Base-by-base conservation (phyloP, 805 yeast species). In the Lipomyces kockii region DNA sequence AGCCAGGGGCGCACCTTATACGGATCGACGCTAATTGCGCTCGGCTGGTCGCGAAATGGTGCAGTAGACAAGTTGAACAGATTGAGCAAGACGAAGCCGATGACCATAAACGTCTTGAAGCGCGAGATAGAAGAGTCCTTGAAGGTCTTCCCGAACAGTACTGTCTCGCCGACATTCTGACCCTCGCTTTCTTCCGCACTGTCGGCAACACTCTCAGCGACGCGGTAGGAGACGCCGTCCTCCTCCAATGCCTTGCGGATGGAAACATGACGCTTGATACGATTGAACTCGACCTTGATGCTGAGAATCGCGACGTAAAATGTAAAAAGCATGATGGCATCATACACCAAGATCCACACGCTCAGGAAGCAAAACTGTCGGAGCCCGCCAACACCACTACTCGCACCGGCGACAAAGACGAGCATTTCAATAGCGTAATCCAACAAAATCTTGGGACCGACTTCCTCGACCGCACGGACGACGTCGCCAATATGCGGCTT, bases 171-270 rank as follows among this genome's bases (percentile, higher is more conserved):
- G 22, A 58, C 29, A 8, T 55, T 20, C 43, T 37, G 56, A 52
- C 60, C 56, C 51, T 72, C 67, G 60, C 67, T 61, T 60, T 68
- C 62, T 66, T 67, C 63, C 60, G 62, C 61, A 64, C 67, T 51
- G 63, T 75, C 82, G 20, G 88, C 87, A 46, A 92, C 93, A 51
- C 87, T 83, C 71, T 86, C 87, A 11, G 97, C 97, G 43, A 90
- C 89, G 58, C 81, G 78, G 52, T 87, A 86, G 56, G 90, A 84
- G 43, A 94, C 85, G 32, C 99, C 98, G 75, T 94, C 99, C 77
- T 94, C 99, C 80, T 93, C 95, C 71, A 94, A 82, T 35, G 91
- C 92, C 70, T 86, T 87, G 76, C 89, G 88, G 76, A 92, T 85
- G 64, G 87, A 86, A 67, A 91, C 87, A 58, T 92, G 89, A 71